Base-by-base conservation (phyloP, 75 land plant genomes). In the Gnetum montanum region DNA sequence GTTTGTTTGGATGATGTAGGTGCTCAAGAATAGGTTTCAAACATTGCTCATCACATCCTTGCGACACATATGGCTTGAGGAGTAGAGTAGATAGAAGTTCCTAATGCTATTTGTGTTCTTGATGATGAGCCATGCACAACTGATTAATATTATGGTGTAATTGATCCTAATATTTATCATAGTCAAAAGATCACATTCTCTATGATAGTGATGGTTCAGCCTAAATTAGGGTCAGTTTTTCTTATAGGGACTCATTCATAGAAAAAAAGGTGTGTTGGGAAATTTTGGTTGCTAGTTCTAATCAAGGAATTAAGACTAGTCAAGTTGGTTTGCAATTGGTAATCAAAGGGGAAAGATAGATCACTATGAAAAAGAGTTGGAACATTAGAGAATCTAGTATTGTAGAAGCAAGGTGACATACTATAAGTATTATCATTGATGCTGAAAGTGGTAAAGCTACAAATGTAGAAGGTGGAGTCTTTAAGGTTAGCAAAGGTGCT, bases 331-430 rank as follows among this genome's bases (percentile, higher is more conserved):
- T 95, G 10, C 72, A 84, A 34, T 60, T 95, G 31, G 84, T 95
- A 38, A 68, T 75, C 24, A 95, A 86, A 79, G 89, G 93, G 59
- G 96, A 91, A 30, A 95, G 83, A 59, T 92, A 83, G 43, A 81
- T 92, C 6, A 84, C 74, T 57, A 77, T 80, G 28, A 77, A 80
- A 1, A 85, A 76, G 59, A 83, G 85, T 41, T 89, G 92, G 92
- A 75, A 73, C 65, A 79, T 95, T 46, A 84, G 99, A 49, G 75
- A 69, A 34, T 66, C 85, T 24, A 73, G 90, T 56, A 79, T 95
- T 74, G 93, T 97, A 27, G 99, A 95, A 73, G 99, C 97, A 73
- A 95, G 99, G 66, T 95, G 99, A 97, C 99, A 95, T 66, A 75
- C 83, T 40, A 84, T 95, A 10, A 83, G 97, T 8, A 79, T 95